Percentiles rank a stretch among this genome's conserved stretches.
Conservation (phyloP, 148 eudicot species). For the Persicaria tinctoria region DNA sequence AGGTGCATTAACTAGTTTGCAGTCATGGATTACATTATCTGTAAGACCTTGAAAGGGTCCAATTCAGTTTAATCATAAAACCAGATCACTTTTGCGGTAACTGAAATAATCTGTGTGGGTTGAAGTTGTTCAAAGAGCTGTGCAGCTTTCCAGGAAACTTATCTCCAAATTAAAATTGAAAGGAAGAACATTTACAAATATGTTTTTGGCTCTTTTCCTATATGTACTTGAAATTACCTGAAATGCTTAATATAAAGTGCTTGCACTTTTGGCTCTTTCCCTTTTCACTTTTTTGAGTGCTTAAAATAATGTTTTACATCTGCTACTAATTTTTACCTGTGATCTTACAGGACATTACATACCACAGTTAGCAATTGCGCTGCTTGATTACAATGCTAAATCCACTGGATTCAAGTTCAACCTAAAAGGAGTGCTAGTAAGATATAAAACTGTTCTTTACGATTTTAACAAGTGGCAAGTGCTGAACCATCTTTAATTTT, state of each 20-base stretch:
- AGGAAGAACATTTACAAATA: too few species aligned
- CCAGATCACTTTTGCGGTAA: too few species aligned
- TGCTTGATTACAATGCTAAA: slow-evolving; percentile 8
- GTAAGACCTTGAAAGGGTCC: background rate
- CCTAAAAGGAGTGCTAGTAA: slow-evolving; percentile 79
- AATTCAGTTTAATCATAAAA: background rate
- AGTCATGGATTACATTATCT: background rate
- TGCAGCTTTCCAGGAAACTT: background rate
- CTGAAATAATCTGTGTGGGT: too few species aligned
- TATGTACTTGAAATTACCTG: too few species aligned
- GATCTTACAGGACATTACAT: slow-evolving; percentile 88
- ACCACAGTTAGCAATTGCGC: slow-evolving; percentile 56
- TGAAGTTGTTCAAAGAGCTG: too few species aligned
- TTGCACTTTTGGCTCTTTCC: too few species aligned
- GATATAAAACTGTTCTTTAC: slow-evolving; percentile 12
- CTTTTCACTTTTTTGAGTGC: too few species aligned
- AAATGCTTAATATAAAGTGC: too few species aligned
- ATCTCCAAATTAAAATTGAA: background rate
- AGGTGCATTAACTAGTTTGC: slow-evolving; percentile 27
- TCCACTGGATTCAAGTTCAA: slow-evolving; percentile 28
- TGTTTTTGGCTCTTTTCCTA: background rate
- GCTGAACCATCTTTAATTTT: background rate
- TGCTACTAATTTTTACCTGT: slow-evolving; percentile 17
- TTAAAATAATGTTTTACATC: background rate
- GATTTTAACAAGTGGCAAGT: background rate